Conservation (phyloP, 2,329 filamentous ascomycete genomes). For the Epicoccum nigrum region DNA sequence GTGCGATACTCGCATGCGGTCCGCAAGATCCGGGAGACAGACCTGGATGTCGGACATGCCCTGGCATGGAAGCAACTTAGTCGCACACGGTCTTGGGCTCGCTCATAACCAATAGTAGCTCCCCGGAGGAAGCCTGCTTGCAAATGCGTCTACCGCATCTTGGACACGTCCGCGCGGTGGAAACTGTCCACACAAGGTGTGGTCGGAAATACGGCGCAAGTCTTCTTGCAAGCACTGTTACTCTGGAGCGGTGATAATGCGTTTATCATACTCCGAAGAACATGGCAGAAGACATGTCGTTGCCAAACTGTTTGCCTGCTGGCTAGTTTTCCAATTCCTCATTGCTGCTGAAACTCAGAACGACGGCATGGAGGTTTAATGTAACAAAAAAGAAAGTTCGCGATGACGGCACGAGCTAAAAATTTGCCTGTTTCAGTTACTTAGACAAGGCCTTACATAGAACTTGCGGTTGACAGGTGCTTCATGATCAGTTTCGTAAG, state of each 20-base stretch:
- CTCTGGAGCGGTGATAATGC: background rate
- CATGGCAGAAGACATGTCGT: too few species aligned
- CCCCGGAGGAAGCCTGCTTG: background rate
- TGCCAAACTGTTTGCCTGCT: too few species aligned
- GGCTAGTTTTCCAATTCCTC: too few species aligned
- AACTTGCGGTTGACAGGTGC: too few species aligned
- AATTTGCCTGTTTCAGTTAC: too few species aligned
- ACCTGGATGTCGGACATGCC: constrained; percentile 24
- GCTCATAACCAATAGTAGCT: background rate
- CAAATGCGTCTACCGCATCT: background rate
- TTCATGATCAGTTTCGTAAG: too few species aligned
- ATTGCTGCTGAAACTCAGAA: too few species aligned
- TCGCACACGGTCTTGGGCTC: constrained; percentile 12
- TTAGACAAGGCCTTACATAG: too few species aligned
- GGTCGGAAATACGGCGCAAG: background rate
- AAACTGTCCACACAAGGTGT: background rate
- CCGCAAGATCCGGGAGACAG: constrained; percentile 11
- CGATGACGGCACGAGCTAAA: too few species aligned
- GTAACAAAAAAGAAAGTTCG: too few species aligned
- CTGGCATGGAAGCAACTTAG: background rate
- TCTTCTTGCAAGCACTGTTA: background rate
- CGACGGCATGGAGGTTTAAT: too few species aligned
- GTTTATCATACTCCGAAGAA: too few species aligned
- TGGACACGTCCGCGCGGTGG: background rate
- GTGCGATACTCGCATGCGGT: constrained; percentile 23